Evolutionary conservation across 306 rosid species (phyloP).

Genomic region (Pterocarpus macrocarpus): DNA sequence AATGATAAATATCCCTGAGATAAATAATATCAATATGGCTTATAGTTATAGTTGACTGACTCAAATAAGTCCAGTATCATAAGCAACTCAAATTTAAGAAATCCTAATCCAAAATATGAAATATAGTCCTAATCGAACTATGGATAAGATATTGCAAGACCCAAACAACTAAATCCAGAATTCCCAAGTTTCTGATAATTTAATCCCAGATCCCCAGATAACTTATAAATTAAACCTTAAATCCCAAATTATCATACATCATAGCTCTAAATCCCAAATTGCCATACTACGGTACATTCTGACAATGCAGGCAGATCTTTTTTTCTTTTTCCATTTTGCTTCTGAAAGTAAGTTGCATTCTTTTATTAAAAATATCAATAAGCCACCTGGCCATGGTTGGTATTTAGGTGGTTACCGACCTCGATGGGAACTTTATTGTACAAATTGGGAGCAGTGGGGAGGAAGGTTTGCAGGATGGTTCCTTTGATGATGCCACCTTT

Average conservation of each 20-base stretch:
- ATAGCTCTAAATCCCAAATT: slow-evolving; percentile 13
- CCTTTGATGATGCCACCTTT: slow-evolving; percentile 85
- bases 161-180: slow-evolving; percentile 8
- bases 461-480: slow-evolving; percentile 91
- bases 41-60: not conserved
- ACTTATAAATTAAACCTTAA: slow-evolving; percentile 28
- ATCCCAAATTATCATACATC: slow-evolving; percentile 18
- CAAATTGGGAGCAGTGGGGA: slow-evolving; percentile 97
- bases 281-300: slow-evolving; percentile 2
- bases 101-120: slow-evolving; percentile 22
- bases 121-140: not conserved
- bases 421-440: slow-evolving; percentile 76
- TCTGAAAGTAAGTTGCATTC: slow-evolving; percentile 31
- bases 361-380: slow-evolving; percentile 27
- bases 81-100: not conserved
- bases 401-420: slow-evolving; percentile 85
- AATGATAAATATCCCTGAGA: not conserved
- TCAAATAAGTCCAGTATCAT: not conserved
- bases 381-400: slow-evolving; percentile 50
- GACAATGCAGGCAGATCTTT: slow-evolving; percentile 7
- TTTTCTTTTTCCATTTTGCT: slow-evolving; percentile 14
- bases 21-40: not conserved
- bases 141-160: slow-evolving; percentile 16
- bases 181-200: slow-evolving; percentile 16
- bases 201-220: slow-evolving; percentile 9